Base-by-base conservation (phyloP, 495 filamentous ascomycete species). In the Podospora bellae-mahoneyi region DNA sequence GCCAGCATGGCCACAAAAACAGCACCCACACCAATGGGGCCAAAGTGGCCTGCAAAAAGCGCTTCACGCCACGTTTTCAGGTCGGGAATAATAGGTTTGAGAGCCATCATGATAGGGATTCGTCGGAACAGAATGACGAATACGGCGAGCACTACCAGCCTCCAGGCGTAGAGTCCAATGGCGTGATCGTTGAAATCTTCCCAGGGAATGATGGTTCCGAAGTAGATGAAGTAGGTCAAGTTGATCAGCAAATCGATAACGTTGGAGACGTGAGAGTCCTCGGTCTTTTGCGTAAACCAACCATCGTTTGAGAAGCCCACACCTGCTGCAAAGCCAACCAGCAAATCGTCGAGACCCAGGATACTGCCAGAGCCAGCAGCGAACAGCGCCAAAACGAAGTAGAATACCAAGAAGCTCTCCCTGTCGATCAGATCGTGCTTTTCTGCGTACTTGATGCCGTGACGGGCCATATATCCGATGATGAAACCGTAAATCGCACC, bases 281-380 rank as follows among this genome's bases (percentile, higher is more conserved):
- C 96, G 0, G 96, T 99, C 82, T 97, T 97, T 75, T 97, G 91
- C 13, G 90, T 92, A 75, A 98, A 99, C 96, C 96, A 99, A 64
- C 96, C 96, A 75, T 98, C 96, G 75, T 99, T 98, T 71, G 92
- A 96, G 82, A 99, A 99, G 27, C 95, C 96, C 27, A 98, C 94
- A 65, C 96, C 96, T 56, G 90, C 91, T 19, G 93, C 87, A 73
- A 99, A 99, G 54, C 96, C 96, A 55, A 99, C 92, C 28, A 99
- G 86, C n/a, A 99, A 81, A 75, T 99, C 96, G 78, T 99, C 96
- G 69, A 96, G 87, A 62, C 96, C 96, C 30, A 99, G 81, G 57
- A 96, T 87, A 78, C 92, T 93, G 26, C 96, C 96, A 2, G 94
- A 93, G 27, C 96, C 96, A 67, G 96, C 96, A 75, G 92, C 97